Percentiles rank a stretch among this genome's conserved stretches.
phyloP scores from a whole-genome alignment of 768 basidiomycete species.

The Tylopilus felleus region DNA sequence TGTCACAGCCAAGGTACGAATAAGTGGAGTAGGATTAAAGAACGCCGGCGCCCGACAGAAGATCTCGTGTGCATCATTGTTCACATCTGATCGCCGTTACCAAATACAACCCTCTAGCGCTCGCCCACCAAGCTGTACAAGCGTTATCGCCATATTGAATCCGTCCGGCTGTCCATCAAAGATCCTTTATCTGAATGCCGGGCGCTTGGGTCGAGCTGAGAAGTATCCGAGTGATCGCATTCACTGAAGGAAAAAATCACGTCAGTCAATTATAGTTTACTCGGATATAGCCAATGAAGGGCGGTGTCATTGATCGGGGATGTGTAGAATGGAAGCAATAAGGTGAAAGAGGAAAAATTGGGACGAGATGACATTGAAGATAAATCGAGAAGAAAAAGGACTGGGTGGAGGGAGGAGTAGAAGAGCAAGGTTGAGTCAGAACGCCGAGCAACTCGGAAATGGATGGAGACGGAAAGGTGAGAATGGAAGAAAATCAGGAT shows the following conservation, averaged over 20 bases:
- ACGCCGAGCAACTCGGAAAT: constrained; percentile 1
- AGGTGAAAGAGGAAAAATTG: constrained; percentile 1
- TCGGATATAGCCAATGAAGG: background rate
- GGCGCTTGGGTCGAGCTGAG: constrained; percentile 86
- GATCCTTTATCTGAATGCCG: constrained; percentile 84
- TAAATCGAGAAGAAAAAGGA: background rate
- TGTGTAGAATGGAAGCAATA: constrained; percentile 5
- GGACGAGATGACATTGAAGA: background rate
- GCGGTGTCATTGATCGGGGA: constrained; percentile 11
- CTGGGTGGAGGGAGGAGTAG: background rate
- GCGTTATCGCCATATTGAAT: constrained; percentile 5
- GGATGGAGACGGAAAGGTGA: background rate
- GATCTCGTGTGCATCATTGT: background rate
- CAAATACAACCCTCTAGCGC: constrained; percentile 12
- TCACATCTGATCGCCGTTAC: constrained; percentile 23
- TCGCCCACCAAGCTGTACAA: constrained; percentile 23
- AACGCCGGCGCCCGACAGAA: background rate
- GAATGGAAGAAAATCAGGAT: background rate
- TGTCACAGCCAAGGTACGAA: background rate
- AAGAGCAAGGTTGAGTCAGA: background rate
- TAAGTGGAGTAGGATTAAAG: constrained; percentile 1
- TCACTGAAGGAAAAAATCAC: constrained; percentile 43
- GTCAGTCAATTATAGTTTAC: constrained; percentile 11
- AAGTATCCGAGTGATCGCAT: constrained; percentile 73
- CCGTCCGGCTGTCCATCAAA: constrained; percentile 34